Conservation (phyloP, 2,329 filamentous ascomycete species). For the Botrytis pseudocinerea region DNA sequence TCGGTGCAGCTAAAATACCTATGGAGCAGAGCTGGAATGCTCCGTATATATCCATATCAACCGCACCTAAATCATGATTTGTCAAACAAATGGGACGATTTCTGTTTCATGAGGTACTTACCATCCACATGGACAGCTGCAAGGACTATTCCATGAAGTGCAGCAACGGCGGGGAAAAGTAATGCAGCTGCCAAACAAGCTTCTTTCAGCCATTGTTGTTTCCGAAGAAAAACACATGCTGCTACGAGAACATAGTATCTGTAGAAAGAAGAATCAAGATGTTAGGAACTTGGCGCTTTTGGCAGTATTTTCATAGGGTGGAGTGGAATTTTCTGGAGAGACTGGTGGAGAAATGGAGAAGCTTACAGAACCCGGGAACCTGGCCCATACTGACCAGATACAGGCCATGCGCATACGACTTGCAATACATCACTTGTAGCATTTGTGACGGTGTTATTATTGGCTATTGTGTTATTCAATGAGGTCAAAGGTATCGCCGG, state of each 20-base stretch:
- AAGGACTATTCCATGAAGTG: constrained; percentile 63
- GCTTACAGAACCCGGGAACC: constrained; percentile 54
- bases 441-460: constrained; percentile 31
- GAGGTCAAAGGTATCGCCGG: constrained; percentile 42
- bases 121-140: constrained; percentile 59
- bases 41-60: constrained; percentile 69
- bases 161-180: constrained; percentile 63
- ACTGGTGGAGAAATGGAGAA: neutral
- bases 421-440: constrained; percentile 40
- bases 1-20: constrained; percentile 63
- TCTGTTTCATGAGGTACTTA: constrained; percentile 41
- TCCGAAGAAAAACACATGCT: constrained; percentile 63
- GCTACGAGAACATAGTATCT: constrained; percentile 66
- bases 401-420: constrained; percentile 58
- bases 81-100: constrained; percentile 13
- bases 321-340: neutral
- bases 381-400: constrained; percentile 58
- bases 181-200: constrained; percentile 64
- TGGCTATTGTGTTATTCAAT: constrained; percentile 30
- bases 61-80: constrained; percentile 48
- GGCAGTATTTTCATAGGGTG: neutral
- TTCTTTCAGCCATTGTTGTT: constrained; percentile 60
- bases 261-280: constrained; percentile 8
- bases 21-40: constrained; percentile 68
- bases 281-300: neutral